Base-by-base conservation (phyloP, 164 flowering plant species). In the Stephania yunnanensis region DNA sequence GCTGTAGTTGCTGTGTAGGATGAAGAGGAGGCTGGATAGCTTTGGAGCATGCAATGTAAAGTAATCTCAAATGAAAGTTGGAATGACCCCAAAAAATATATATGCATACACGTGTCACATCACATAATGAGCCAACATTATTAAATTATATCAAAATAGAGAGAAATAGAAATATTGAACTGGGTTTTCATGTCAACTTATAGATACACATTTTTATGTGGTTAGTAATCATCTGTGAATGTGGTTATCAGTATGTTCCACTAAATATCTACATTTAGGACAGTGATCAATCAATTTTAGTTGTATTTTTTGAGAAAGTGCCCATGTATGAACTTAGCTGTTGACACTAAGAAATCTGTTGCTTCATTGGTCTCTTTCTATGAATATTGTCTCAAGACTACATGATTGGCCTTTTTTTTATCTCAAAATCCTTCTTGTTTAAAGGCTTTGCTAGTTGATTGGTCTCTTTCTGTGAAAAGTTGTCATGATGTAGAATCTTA, bases 391-490 rank as follows among this genome's bases (percentile, higher is more conserved):
- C 55, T 50, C 55, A 9, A 10, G 55, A 50, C 12, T 15, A 50
- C 13, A 50, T 50, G 12, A 9, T 50, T 50, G 55, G 55, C 9
- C 55, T 50, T 15, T 50, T 50, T 50, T 3, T 50, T 10, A 7
- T 10, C 11, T 10, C 15, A 50, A 50, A 3, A 9, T 50, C 55
- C 9, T 50, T 50, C 11, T 50, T 50, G 55, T 50, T 50, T 17
- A 50, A 10, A 50, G 55, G 15, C 15, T 50, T 50, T 9, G 11
- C 55, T 7, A 50, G 15, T 10, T 50, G 64, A 58, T 58, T 58
- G 64, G 64, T 58, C 64, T 58, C 64, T 58, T 58, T 58, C 64
- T n/a, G 19, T 58, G n/a, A 19, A 58, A 58, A n/a, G 64, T 58
- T 15, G 11, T 50, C 15, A 50, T 50, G 55, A 50, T 50, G 15